Percentiles rank a stretch among this genome's conserved stretches.
phyloP scores from a whole-genome alignment of 306 rosid genomes.

The Dalbergia cochinchinensis region DNA sequence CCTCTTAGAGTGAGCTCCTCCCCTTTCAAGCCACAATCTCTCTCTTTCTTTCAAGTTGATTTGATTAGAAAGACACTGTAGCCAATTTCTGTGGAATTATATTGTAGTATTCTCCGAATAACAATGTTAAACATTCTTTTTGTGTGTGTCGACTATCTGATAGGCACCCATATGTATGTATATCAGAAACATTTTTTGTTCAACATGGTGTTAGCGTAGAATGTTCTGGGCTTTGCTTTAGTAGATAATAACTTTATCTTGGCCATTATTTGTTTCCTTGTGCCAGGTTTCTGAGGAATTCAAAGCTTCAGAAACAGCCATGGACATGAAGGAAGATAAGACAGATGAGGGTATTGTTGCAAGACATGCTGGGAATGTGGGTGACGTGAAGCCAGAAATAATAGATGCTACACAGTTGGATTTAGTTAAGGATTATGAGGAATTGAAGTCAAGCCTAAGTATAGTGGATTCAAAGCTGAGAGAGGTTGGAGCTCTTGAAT shows the following conservation, averaged over 20 bases:
- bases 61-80: background rate
- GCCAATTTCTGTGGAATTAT: background rate
- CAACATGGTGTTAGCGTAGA: constrained; percentile 21
- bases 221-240: constrained; percentile 32
- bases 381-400: constrained; percentile 49
- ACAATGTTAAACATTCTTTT: constrained; percentile 8
- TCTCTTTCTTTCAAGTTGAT: constrained; percentile 18
- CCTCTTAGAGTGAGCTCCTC: constrained; percentile 59
- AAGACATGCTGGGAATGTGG: constrained; percentile 50
- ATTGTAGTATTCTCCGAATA: background rate
- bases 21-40: background rate
- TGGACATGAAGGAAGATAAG: constrained; percentile 55
- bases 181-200: background rate
- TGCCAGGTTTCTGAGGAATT: constrained; percentile 61
- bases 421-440: constrained; percentile 64
- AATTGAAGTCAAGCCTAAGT: constrained; percentile 65
- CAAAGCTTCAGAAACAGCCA: constrained; percentile 58
- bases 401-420: constrained; percentile 50
- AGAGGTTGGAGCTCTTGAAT: constrained; percentile 71
- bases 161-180: constrained; percentile 10
- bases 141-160: constrained; percentile 15
- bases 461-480: constrained; percentile 69
- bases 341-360: constrained; percentile 42
- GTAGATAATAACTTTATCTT: constrained; percentile 5
- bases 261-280: constrained; percentile 29